These are phyloP conservation scores for Colletotrichum neosansevieriae DNA, from an alignment of 2,329 filamentous ascomycete genomes.

Conservation along the genomic window DNA sequence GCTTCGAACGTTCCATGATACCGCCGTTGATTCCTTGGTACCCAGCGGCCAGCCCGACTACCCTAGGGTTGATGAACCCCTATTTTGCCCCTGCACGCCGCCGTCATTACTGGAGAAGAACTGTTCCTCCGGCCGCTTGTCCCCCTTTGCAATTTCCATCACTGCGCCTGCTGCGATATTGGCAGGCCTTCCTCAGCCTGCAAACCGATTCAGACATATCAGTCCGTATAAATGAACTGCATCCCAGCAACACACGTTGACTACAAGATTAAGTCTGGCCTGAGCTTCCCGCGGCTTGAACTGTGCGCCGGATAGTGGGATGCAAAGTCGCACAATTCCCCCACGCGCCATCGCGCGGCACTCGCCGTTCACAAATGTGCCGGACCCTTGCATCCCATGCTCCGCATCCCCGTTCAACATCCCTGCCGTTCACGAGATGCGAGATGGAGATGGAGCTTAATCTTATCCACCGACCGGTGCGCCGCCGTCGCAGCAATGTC, in stretches of 20 bases:
- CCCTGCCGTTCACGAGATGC: conserved; percentile 36
- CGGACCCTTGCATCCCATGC: conserved; percentile 33
- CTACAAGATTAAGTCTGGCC: conserved; percentile 24
- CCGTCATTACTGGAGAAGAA: conserved; percentile 4
- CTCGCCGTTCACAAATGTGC: conserved; percentile 26
- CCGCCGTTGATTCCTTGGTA: conserved; percentile 9
- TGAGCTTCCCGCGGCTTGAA: conserved; percentile 30
- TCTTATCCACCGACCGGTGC: conserved; percentile 40
- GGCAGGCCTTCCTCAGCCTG: conserved; percentile 11
- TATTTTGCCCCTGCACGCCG: conserved; percentile 29
- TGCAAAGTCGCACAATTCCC: conserved; percentile 29
- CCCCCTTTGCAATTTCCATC: conserved; percentile 36
- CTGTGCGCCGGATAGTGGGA: conserved; percentile 16
- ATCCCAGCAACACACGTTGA: conserved; percentile 17
- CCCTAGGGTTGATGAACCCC: conserved; percentile 33
- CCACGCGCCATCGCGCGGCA: conserved; percentile 30
- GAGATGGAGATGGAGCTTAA: conserved; percentile 41
- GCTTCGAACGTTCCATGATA: conserved; percentile 37
- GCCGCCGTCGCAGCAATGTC: conserved; percentile 29
- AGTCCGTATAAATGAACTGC: neutral
- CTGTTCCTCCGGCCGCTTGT: neutral
- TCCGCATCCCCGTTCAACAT: conserved; percentile 32
- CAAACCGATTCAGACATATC: neutral
- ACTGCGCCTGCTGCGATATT: conserved; percentile 11
- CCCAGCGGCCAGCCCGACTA: too few relatives aligned